phyloP scores from a whole-genome alignment of 2,329 filamentous ascomycete genomes.

The Colletotrichum shisoi region DNA sequence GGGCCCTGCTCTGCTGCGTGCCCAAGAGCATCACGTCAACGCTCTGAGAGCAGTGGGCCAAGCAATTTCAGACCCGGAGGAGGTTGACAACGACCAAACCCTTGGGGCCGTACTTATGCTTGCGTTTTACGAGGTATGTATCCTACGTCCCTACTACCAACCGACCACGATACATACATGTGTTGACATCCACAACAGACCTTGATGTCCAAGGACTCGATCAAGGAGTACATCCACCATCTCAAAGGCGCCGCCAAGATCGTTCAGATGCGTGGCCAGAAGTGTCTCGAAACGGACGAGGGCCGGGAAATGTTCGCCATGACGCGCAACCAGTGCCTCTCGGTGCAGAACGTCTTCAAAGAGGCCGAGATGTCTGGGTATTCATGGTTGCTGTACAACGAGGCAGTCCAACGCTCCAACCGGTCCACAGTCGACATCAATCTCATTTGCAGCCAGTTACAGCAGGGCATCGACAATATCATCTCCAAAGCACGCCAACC shows the following conservation, averaged over 20 bases:
- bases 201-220: slow-evolving; percentile 39
- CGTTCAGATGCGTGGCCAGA: slow-evolving; percentile 39
- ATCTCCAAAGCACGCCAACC: slow-evolving; percentile 20
- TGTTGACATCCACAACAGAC: slow-evolving; percentile 7
- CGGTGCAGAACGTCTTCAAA: slow-evolving; percentile 39
- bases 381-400: slow-evolving; percentile 39
- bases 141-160: rapidly evolving
- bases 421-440: slow-evolving; percentile 39
- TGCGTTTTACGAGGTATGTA: slow-evolving; percentile 38
- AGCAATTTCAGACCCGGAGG: slow-evolving; percentile 32
- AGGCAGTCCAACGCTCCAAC: slow-evolving; percentile 27
- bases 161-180: background rate
- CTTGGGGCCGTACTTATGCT: slow-evolving; percentile 39
- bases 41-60: slow-evolving; percentile 34
- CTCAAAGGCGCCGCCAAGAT: slow-evolving; percentile 42
- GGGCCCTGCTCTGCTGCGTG: slow-evolving; percentile 21
- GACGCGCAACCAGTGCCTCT: slow-evolving; percentile 41
- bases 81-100: slow-evolving; percentile 35
- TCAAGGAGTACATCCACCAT: slow-evolving; percentile 41
- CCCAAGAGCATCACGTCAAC: slow-evolving; percentile 37
- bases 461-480: slow-evolving; percentile 36
- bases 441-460: slow-evolving; percentile 36
- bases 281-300: slow-evolving; percentile 35
- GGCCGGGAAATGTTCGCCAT: slow-evolving; percentile 41
- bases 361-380: slow-evolving; percentile 36